Evolutionary conservation across 2,329 filamentous ascomycete species (phyloP).

Genomic region (Tolypocladium sp.): DNA sequence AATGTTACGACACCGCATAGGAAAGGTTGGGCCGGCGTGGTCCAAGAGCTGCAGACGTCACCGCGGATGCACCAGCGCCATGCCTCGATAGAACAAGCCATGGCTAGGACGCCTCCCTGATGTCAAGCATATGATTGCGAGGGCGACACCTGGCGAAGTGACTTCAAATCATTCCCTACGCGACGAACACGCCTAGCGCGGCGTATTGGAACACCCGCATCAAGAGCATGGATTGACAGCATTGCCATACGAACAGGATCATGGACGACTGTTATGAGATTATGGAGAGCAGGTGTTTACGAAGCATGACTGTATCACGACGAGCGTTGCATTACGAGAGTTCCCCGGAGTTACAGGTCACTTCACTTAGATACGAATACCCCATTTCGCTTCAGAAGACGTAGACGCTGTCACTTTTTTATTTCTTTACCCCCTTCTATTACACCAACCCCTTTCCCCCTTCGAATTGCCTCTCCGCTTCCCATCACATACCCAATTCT

Average conservation of each 20-base stretch:
- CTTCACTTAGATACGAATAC: slow-evolving; percentile 31
- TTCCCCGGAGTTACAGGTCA: slow-evolving; percentile 11
- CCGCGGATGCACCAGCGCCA: slow-evolving; percentile 52
- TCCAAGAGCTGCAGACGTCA: slow-evolving; percentile 52
- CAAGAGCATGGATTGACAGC: neutral
- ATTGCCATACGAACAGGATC: neutral
- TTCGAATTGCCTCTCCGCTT: too few species aligned
- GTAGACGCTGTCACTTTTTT: neutral
- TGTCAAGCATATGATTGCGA: neutral
- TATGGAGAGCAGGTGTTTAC: slow-evolving; percentile 1
- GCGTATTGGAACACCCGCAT: neutral
- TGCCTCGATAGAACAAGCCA: slow-evolving; percentile 51
- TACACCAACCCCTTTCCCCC: neutral
- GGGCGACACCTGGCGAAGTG: neutral
- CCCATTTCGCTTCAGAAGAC: slow-evolving; percentile 12
- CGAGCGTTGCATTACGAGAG: slow-evolving; percentile 2
- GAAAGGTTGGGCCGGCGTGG: slow-evolving; percentile 53
- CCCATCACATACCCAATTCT: neutral
- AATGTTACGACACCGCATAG: slow-evolving; percentile 37
- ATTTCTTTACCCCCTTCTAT: neutral
- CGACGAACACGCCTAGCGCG: neutral
- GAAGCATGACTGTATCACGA: slow-evolving; percentile 17
- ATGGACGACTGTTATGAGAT: neutral
- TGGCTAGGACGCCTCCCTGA: slow-evolving; percentile 25
- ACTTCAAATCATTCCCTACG: neutral